These are phyloP conservation scores for Hysterium pulicare DNA, from an alignment of 2,329 filamentous ascomycete species.

Conservation along the genomic window DNA sequence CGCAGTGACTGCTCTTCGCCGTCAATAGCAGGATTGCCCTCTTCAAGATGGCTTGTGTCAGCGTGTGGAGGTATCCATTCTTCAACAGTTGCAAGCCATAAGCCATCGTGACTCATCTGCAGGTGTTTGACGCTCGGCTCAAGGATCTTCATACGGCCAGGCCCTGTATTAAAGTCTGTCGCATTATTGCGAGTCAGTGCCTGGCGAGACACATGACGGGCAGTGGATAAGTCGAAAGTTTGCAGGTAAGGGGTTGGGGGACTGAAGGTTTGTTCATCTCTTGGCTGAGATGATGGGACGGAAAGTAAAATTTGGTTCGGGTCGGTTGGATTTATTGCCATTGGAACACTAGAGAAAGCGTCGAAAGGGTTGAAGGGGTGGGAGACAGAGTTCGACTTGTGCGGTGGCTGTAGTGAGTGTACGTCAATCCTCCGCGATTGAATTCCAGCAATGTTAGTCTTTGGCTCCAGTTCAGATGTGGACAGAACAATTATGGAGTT, in stretches of 20 bases:
- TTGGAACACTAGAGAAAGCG: conserved; percentile 29
- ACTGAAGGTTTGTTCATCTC: conserved; percentile 18
- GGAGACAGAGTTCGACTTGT: not conserved
- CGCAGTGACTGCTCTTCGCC: conserved; percentile 46
- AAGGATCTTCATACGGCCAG: conserved; percentile 65
- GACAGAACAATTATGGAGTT: conserved; percentile 90
- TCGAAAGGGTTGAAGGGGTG: conserved; percentile 10
- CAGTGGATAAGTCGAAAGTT: conserved; percentile 77
- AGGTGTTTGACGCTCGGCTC: conserved; percentile 77
- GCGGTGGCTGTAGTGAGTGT: conserved; percentile 19
- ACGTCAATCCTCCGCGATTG: conserved; percentile 50
- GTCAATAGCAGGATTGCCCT: conserved; percentile 38
- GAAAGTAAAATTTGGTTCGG: conserved; percentile 43
- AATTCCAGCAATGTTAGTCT: conserved; percentile 77
- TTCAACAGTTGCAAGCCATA: conserved; percentile 89
- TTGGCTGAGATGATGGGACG: conserved; percentile 52
- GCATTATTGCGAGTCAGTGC: conserved; percentile 84
- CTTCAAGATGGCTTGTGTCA: conserved; percentile 60
- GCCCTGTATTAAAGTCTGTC: conserved; percentile 73
- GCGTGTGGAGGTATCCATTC: conserved; percentile 75
- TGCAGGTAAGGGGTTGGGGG: conserved; percentile 65
- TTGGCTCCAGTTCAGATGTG: conserved; percentile 82
- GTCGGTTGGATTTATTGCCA: conserved; percentile 40
- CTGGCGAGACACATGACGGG: conserved; percentile 78
- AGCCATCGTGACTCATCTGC: conserved; percentile 73